A percentile compares a stretch with the other conserved stretches of the same genome.
Conservation (phyloP, 768 basidiomycete species). For the Pisolithus sp. region DNA sequence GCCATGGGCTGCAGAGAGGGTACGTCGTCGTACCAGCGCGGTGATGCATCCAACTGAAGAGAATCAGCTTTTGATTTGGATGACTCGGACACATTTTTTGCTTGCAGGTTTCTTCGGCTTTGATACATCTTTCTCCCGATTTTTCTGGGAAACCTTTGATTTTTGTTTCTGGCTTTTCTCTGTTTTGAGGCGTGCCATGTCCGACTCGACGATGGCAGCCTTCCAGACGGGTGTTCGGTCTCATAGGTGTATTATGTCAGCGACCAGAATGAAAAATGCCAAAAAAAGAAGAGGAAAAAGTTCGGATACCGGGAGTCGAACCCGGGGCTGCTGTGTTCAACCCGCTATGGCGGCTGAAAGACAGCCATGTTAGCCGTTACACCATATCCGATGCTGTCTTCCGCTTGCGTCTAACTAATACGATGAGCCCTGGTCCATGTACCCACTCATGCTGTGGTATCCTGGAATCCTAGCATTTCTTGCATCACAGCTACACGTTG, state of each 20-base stretch:
- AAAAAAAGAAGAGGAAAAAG: not conserved
- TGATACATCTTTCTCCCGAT: not conserved
- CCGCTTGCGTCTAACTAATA: no score
- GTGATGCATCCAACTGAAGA: constrained; percentile 24
- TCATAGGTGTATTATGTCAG: no score
- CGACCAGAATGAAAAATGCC: no score
- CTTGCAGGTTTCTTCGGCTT: not conserved
- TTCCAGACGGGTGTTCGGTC: no score
- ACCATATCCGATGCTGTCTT: constrained; percentile 9
- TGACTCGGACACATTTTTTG: not conserved
- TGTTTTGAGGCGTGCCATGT: constrained; percentile 1
- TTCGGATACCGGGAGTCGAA: constrained; percentile 17
- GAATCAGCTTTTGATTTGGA: not conserved
- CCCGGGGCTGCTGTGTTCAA: constrained; percentile 13
- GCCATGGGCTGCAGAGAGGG: constrained; percentile 13
- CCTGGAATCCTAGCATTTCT: no score
- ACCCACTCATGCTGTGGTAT: no score
- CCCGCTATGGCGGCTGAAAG: constrained; percentile 4
- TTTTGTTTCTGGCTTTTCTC: constrained; percentile 13
- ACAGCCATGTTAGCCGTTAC: constrained; percentile 17
- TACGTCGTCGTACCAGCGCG: constrained; percentile 50
- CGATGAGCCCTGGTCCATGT: no score
- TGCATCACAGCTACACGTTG: no score
- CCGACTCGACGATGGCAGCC: no score
- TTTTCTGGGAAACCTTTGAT: constrained; percentile 1